Conservation (phyloP, 495 filamentous ascomycete species). For the Annulohypoxylon bovei region DNA sequence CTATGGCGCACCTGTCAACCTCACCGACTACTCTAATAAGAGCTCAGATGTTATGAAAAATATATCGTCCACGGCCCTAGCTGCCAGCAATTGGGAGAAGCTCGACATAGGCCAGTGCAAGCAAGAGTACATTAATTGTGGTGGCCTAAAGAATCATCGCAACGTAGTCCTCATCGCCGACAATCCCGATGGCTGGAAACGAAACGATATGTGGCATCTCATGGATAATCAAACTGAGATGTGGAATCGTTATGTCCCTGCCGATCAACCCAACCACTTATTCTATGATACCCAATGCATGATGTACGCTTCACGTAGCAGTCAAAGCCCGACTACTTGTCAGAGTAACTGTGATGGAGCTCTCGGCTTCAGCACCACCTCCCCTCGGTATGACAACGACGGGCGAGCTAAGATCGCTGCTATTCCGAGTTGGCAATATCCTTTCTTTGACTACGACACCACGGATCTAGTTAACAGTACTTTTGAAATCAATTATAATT, state of each 20-base stretch:
- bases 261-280: slow-evolving; percentile 32
- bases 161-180: slow-evolving; percentile 30
- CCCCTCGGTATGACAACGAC: not conserved
- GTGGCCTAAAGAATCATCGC: slow-evolving; percentile 23
- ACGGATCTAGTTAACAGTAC: not conserved
- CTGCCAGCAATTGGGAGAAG: slow-evolving; percentile 8
- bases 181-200: slow-evolving; percentile 35
- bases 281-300: slow-evolving; percentile 33
- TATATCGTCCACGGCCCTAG: slow-evolving; percentile 10
- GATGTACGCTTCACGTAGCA: not conserved
- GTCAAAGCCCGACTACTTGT: not conserved
- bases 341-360: slow-evolving; percentile 2
- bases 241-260: slow-evolving; percentile 35
- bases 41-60: slow-evolving; percentile 36
- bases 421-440: slow-evolving; percentile 21
- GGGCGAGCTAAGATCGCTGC: not conserved
- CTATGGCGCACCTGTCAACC: slow-evolving; percentile 13
- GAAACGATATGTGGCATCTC: slow-evolving; percentile 41
- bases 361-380: not conserved
- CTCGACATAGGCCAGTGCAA: slow-evolving; percentile 23
- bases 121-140: slow-evolving; percentile 24
- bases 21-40: slow-evolving; percentile 27
- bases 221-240: slow-evolving; percentile 24
- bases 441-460: slow-evolving; percentile 2
- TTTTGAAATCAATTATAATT: not conserved